Base-by-base conservation (phyloP, 352 stramenopile genomes). In the Phytophthora megakarya region DNA sequence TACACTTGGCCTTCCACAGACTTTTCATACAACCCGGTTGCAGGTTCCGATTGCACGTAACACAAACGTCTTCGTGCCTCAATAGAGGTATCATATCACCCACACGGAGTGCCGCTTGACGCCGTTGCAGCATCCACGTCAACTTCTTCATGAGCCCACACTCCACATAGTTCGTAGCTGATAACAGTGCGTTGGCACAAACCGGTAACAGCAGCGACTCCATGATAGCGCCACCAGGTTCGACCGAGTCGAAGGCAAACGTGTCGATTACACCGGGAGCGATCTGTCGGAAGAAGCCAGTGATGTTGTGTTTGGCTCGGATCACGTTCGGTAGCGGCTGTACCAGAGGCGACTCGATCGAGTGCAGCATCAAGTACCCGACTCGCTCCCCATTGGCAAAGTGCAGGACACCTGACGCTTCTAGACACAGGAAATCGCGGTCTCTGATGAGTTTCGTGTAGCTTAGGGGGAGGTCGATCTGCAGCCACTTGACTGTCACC, bases 281-380 rank as follows among this genome's bases (percentile, higher is more conserved):
- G 32, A 68, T 56, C 50, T 86, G 79, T 1, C 77, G 72, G 51
- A 75, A 85, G 38, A 88, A 61, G 1, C 53, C 67, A 10, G 70
- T 80, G 3, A 80, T 43, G 12, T 72, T 78, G 25, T 81, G 52
- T 23, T 67, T 73, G 1, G 56, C 75, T 13, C 79, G 75, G 23
- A 80, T 62, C 30, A 35, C 52, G 30, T 70, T 55, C 13, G 62
- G 56, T 11, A 85, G 65, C 12, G 60, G 26, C 2, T 69, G 65
- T 1, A 75, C 72, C 26, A 80, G 44, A 0, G 70, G 69, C 25
- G 84, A 81, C 12, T 76, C 60, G 12, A 90, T 73, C 23, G 77
- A 88, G 62, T 88, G 81, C 42, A 84, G 67, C 21, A 90, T 65
- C 33, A 85, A 61, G 70, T 77, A 90, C n/a, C 81, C 81, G 15